These are phyloP conservation scores for Alternaria sp. DNA, from an alignment of 2,329 filamentous ascomycete genomes.

Conservation along the genomic window DNA sequence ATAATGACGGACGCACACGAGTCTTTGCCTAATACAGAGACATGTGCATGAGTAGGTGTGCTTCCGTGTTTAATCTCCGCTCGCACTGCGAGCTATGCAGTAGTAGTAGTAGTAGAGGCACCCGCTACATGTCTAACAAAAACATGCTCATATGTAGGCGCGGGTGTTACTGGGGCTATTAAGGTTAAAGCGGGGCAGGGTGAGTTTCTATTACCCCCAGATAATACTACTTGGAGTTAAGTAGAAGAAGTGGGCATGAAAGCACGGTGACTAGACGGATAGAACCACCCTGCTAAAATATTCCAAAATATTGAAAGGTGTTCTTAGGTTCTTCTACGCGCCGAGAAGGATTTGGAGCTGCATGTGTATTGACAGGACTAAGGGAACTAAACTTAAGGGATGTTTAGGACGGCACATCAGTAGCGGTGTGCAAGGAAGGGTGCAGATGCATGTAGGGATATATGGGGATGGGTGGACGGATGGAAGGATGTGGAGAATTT, in stretches of 20 bases:
- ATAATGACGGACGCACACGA: background rate
- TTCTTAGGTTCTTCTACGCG: background rate
- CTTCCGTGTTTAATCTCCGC: background rate
- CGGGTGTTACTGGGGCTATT: background rate
- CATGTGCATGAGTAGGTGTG: background rate
- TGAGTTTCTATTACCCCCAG: slow-evolving; percentile 2
- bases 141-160: background rate
- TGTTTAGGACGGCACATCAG: background rate
- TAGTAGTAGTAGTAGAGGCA: background rate
- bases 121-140: background rate
- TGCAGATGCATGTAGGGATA: background rate
- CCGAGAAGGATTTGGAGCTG: background rate
- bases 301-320: background rate
- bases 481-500: background rate
- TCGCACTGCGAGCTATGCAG: background rate
- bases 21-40: background rate
- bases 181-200: background rate
- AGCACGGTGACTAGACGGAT: background rate
- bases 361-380: too few species aligned
- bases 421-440: background rate
- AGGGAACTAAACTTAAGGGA: background rate
- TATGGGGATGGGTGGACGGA: background rate
- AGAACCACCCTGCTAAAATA: too few species aligned
- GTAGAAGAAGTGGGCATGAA: background rate
- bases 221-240: background rate